Percentiles rank a stretch among this genome's conserved stretches.
Evolutionary conservation across 2,329 filamentous ascomycete species (phyloP).

Genomic region (Hypoxylon sp.): DNA sequence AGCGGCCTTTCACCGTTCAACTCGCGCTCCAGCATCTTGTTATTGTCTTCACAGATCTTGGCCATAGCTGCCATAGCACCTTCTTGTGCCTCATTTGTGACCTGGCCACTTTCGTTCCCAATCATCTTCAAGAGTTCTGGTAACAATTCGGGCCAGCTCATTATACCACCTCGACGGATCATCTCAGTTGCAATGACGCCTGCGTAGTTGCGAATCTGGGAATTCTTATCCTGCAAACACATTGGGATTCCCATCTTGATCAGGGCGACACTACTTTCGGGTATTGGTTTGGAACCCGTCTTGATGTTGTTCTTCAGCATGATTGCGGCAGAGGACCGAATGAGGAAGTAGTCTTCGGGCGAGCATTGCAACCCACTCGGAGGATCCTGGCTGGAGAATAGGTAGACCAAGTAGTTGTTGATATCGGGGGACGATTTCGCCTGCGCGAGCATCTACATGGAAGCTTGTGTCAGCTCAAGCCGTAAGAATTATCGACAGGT

Average conservation of each 20-base stretch:
- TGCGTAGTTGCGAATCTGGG: constrained; percentile 88
- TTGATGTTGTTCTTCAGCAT: constrained; percentile 97
- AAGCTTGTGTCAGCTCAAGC: constrained; percentile 47
- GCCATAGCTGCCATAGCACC: constrained; percentile 92
- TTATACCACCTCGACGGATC: constrained; percentile 84
- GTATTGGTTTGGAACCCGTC: constrained; percentile 80
- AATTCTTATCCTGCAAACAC: constrained; percentile 84
- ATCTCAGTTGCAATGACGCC: constrained; percentile 96
- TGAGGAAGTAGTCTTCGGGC: constrained; percentile 76
- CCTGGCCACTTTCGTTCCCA: constrained; percentile 77
- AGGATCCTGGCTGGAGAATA: constrained; percentile 80
- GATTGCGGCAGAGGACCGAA: constrained; percentile 89
- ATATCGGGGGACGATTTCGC: constrained; percentile 91
- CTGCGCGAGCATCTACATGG: constrained; percentile 86
- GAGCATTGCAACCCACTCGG: constrained; percentile 73
- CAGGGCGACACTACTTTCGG: constrained; percentile 79
- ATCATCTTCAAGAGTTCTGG: constrained; percentile 86
- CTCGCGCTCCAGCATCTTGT: constrained; percentile 85
- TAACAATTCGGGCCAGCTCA: constrained; percentile 92
- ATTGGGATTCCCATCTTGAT: constrained; percentile 84
- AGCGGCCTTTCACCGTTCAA: constrained; percentile 91
- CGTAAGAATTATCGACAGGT: constrained; percentile 42
- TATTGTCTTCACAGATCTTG: constrained; percentile 98
- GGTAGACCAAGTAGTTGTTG: constrained; percentile 95
- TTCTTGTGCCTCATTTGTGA: constrained; percentile 83